Evolutionary conservation across 352 stramenopile species (phyloP).

Genomic region (Phytophthora palmivora): DNA sequence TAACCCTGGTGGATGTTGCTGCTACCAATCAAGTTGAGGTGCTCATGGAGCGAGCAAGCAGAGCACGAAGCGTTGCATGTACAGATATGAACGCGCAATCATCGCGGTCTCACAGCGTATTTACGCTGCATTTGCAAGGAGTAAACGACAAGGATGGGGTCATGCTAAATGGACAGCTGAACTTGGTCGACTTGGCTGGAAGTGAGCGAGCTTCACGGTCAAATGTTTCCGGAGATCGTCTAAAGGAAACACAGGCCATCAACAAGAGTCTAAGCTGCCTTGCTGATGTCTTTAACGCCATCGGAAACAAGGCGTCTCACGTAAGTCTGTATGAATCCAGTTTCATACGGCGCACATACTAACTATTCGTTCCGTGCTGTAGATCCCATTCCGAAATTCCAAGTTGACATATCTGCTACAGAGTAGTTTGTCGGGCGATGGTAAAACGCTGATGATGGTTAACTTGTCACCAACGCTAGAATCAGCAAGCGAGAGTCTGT

Average conservation of each 20-base stretch:
- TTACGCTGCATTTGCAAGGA: slow-evolving; percentile 78
- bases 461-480: slow-evolving; percentile 97
- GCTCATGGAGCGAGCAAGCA: slow-evolving; percentile 80
- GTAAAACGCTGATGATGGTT: slow-evolving; percentile 99
- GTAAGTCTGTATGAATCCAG: slow-evolving; percentile 46
- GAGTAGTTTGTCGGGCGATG: slow-evolving; percentile 96
- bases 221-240: slow-evolving; percentile 89
- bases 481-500: slow-evolving; percentile 96
- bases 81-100: slow-evolving; percentile 96
- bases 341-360: neutral
- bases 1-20: slow-evolving; percentile 62
- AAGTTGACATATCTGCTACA: slow-evolving; percentile 99
- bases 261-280: slow-evolving; percentile 99
- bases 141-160: slow-evolving; percentile 85
- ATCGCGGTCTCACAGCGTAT: slow-evolving; percentile 83
- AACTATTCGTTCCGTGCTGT: slow-evolving; percentile 8
- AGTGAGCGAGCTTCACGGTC: slow-evolving; percentile 85
- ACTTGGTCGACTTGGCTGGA: slow-evolving; percentile 84
- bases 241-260: slow-evolving; percentile 98
- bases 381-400: slow-evolving; percentile 98
- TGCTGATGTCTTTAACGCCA: slow-evolving; percentile 98
- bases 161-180: slow-evolving; percentile 71
- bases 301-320: slow-evolving; percentile 96
- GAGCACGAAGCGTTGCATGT: slow-evolving; percentile 72
- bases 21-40: slow-evolving; percentile 70